phyloP scores from a whole-genome alignment of 2,329 filamentous ascomycete species.

The Laburnicola sp. region DNA sequence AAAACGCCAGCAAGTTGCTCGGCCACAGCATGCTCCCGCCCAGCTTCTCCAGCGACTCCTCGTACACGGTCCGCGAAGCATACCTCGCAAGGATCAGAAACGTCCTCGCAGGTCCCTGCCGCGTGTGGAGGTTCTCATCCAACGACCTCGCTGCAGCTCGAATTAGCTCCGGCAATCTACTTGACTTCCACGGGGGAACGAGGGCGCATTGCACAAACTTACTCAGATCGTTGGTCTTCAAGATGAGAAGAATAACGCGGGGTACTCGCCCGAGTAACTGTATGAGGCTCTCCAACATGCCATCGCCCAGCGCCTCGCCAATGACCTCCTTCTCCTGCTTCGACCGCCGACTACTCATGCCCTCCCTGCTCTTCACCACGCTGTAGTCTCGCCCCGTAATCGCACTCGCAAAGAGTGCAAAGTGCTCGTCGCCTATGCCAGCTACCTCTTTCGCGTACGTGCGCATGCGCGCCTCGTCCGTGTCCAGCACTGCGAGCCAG shows the following conservation, averaged over 20 bases:
- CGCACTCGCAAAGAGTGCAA: slow-evolving; percentile 91
- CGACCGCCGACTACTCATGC: slow-evolving; percentile 63
- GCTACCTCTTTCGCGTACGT: slow-evolving; percentile 87
- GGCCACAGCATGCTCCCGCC: slow-evolving; percentile 56
- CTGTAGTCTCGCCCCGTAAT: slow-evolving; percentile 93
- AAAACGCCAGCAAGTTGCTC: slow-evolving; percentile 54
- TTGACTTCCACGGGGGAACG: neutral
- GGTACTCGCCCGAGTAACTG: slow-evolving; percentile 87
- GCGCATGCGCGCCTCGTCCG: slow-evolving; percentile 82
- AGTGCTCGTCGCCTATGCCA: slow-evolving; percentile 84
- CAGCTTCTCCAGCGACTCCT: slow-evolving; percentile 61
- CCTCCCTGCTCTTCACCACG: slow-evolving; percentile 62
- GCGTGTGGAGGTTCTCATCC: slow-evolving; percentile 84
- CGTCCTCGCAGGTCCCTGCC: slow-evolving; percentile 62
- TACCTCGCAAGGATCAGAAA: slow-evolving; percentile 68
- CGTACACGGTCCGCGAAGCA: slow-evolving; percentile 63
- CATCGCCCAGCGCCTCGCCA: slow-evolving; percentile 79
- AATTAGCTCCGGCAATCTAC: slow-evolving; percentile 12
- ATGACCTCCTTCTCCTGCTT: slow-evolving; percentile 84
- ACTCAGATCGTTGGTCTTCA: slow-evolving; percentile 97
- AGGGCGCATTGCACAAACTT: slow-evolving; percentile 32
- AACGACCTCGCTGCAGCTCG: slow-evolving; percentile 68
- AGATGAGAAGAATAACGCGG: slow-evolving; percentile 86
- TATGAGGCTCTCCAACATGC: slow-evolving; percentile 84
- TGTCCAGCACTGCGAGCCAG: slow-evolving; percentile 94